These are phyloP conservation scores for Ustilago tritici DNA, from an alignment of 1,284 basidiomycete genomes.

Conservation along the genomic window DNA sequence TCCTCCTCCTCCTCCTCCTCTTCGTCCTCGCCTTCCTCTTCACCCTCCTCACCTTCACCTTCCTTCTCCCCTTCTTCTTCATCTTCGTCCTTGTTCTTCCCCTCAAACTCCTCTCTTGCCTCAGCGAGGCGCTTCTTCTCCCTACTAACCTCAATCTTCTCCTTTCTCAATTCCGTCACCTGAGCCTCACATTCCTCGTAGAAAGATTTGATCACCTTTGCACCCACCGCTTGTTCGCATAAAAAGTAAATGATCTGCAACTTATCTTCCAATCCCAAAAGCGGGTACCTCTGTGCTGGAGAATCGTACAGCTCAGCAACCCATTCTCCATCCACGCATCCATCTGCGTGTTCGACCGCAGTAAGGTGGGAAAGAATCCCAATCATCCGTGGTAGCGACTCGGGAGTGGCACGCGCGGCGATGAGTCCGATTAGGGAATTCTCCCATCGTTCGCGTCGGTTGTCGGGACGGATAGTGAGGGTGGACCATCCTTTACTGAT, in stretches of 20 bases:
- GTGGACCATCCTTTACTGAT: slow-evolving; percentile 61
- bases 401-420: slow-evolving; percentile 57
- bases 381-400: slow-evolving; percentile 58
- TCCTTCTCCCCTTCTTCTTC: slow-evolving; percentile 7
- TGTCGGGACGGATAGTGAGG: slow-evolving; percentile 53
- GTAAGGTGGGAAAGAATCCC: slow-evolving; percentile 66
- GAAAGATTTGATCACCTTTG: slow-evolving; percentile 84
- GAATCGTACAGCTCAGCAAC: slow-evolving; percentile 62
- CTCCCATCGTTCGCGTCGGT: slow-evolving; percentile 64
- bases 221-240: slow-evolving; percentile 88
- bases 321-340: slow-evolving; percentile 49
- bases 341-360: slow-evolving; percentile 60
- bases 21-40: slow-evolving; percentile 1
- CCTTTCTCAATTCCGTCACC: slow-evolving; percentile 91
- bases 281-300: slow-evolving; percentile 75
- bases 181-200: slow-evolving; percentile 91
- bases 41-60: slow-evolving; percentile 18
- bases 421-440: slow-evolving; percentile 57
- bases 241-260: slow-evolving; percentile 87
- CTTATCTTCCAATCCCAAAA: slow-evolving; percentile 81
- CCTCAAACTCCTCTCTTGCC: slow-evolving; percentile 78
- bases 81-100: slow-evolving; percentile 59
- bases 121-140: slow-evolving; percentile 83
- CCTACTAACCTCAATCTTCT: slow-evolving; percentile 92
- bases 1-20: slow-evolving; percentile 29